Evolutionary conservation across 1,284 basidiomycete genomes (phyloP).

Genomic region (Apiotrichum laibachii): DNA sequence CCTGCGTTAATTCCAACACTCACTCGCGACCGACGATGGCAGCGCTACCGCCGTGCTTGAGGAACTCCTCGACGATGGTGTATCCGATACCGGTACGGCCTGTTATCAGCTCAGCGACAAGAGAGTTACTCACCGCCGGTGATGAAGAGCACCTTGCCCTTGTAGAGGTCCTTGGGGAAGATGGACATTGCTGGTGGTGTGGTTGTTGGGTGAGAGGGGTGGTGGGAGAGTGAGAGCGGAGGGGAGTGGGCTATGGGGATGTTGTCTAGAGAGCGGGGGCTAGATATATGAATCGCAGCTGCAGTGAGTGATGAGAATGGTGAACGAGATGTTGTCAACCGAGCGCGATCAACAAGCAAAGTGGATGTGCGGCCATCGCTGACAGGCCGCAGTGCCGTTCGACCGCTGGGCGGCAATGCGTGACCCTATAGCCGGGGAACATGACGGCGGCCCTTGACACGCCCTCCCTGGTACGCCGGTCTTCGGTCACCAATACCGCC

Average conservation of each 20-base stretch:
- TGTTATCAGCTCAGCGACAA: conserved; percentile 10
- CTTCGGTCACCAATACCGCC: no score
- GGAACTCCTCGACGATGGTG: conserved; percentile 77
- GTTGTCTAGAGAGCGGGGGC: no score
- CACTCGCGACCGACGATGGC: conserved; percentile 84
- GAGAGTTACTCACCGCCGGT: conserved; percentile 63
- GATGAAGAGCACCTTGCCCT: conserved; percentile 87
- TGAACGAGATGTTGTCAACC: no score
- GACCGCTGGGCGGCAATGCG: no score
- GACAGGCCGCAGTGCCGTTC: no score
- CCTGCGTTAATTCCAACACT: conserved; percentile 32
- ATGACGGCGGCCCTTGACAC: no score
- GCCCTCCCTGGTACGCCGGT: no score
- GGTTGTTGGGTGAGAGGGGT: not conserved
- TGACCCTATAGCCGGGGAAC: no score
- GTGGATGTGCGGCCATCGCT: no score
- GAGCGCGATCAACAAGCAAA: no score
- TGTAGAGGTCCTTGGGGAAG: conserved; percentile 16
- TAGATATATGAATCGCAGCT: no score
- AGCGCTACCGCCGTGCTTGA: conserved; percentile 80
- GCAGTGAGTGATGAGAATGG: no score
- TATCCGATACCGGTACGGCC: conserved; percentile 83
- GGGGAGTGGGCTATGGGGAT: not conserved
- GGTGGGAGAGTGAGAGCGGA: not conserved
- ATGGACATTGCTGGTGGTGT: conserved; percentile 9